Percentiles rank a stretch among this genome's conserved stretches.
Conservation (phyloP, 345 rosid species). For the Toxicodendron radicans region DNA sequence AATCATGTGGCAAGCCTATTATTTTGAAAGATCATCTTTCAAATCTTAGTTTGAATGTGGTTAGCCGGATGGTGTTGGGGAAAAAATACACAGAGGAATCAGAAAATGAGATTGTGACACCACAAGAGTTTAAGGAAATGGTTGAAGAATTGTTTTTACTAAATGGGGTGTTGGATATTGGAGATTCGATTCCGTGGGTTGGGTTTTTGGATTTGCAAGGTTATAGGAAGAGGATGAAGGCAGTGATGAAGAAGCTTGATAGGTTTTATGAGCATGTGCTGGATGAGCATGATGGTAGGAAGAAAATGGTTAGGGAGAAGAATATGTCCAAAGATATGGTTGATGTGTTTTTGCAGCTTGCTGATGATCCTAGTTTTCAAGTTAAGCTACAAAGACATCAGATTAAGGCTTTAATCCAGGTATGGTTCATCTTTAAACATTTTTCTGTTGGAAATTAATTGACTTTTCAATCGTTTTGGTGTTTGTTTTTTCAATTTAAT, state of each 20-base stretch:
- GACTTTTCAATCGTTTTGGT: too few relatives aligned
- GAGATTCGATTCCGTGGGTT: slow-evolving; percentile 26
- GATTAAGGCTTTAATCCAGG: slow-evolving; percentile 24
- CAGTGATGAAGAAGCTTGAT: slow-evolving; percentile 21
- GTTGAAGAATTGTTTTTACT: slow-evolving; percentile 58
- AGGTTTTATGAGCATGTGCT: slow-evolving; percentile 20
- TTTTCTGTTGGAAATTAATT: too few relatives aligned
- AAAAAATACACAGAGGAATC: slow-evolving; percentile 43
- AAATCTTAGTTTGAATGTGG: slow-evolving; percentile 47
- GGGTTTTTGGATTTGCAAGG: slow-evolving; percentile 24
- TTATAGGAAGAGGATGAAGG: slow-evolving; percentile 29
- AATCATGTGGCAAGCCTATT: slow-evolving; percentile 18
- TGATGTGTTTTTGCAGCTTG: slow-evolving; percentile 23
- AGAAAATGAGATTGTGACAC: slow-evolving; percentile 31
- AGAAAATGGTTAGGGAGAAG: neutral
- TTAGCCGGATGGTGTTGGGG: slow-evolving; percentile 60
- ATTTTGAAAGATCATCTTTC: slow-evolving; percentile 43
- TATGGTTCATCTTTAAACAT: neutral
- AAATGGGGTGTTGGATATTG: slow-evolving; percentile 29
- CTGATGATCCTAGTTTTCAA: slow-evolving; percentile 14
- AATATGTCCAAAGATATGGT: slow-evolving; percentile 27
- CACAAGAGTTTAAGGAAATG: slow-evolving; percentile 62
- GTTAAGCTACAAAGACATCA: slow-evolving; percentile 24
- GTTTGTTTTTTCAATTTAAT: too few relatives aligned
- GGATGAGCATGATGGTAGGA: slow-evolving; percentile 23